phyloP scores from a whole-genome alignment of 2,329 filamentous ascomycete genomes.

The Beauveria scarabaeidicola region DNA sequence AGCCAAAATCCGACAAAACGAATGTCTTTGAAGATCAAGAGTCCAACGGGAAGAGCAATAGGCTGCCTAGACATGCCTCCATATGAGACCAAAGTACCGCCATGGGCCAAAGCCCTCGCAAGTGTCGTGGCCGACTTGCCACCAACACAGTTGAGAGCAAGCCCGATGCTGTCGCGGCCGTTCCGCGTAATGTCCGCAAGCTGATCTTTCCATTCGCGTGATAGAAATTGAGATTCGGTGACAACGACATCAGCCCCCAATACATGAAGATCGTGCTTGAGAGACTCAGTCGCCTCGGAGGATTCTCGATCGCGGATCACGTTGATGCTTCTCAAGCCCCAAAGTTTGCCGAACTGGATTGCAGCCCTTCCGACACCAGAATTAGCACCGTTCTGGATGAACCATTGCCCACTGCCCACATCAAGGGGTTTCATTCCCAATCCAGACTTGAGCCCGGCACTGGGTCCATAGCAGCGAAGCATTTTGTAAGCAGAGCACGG shows the following conservation, averaged over 20 bases:
- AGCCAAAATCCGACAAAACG: constrained; percentile 93
- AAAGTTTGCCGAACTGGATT: constrained; percentile 76
- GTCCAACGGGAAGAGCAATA: constrained; percentile 67
- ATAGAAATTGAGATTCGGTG: constrained; percentile 46
- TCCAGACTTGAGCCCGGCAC: constrained; percentile 35
- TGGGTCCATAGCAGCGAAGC: constrained; percentile 66
- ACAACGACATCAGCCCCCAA: constrained; percentile 51
- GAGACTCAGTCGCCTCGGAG: constrained; percentile 52
- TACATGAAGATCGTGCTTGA: constrained; percentile 42
- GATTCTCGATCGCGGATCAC: constrained; percentile 67
- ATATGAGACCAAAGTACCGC: constrained; percentile 80
- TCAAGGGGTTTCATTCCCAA: constrained; percentile 38
- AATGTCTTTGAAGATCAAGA: constrained; percentile 90
- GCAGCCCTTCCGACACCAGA: constrained; percentile 84
- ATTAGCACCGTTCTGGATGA: constrained; percentile 96
- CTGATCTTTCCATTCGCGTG: constrained; percentile 52
- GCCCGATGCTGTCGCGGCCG: constrained; percentile 60
- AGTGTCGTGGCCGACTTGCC: constrained; percentile 74
- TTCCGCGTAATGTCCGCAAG: constrained; percentile 60
- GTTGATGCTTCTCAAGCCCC: constrained; percentile 88
- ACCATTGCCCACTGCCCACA: constrained; percentile 64
- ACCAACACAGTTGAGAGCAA: constrained; percentile 90
- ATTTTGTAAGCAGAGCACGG: constrained; percentile 92
- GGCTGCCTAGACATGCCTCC: constrained; percentile 92
- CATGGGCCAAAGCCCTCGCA: constrained; percentile 61